phyloP scores from a whole-genome alignment of 257 asterid species.

The Primulina huaijiensis region DNA sequence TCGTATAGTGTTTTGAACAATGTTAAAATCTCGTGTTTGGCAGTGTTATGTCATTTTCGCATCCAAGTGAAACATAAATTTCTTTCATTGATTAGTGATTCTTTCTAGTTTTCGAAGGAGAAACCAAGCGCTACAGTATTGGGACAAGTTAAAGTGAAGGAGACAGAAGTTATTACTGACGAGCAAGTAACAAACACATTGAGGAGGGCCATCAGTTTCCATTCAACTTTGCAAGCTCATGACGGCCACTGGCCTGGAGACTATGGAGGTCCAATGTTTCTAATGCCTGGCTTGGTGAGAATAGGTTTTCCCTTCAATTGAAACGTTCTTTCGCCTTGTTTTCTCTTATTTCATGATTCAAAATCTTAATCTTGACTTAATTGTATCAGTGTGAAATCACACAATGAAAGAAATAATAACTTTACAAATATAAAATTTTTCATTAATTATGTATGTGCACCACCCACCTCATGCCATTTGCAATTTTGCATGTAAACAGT shows the following conservation, averaged over 20 bases:
- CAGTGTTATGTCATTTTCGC: neutral
- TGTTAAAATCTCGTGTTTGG: neutral
- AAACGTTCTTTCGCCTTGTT: neutral
- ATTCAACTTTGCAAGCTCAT: constrained; percentile 77
- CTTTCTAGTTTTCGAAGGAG: constrained; percentile 78
- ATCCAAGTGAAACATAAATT: neutral
- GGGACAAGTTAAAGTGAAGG: constrained; percentile 74
- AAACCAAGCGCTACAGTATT: constrained; percentile 38
- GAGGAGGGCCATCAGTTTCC: constrained; percentile 74
- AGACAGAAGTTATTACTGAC: constrained; percentile 68
- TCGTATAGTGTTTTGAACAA: neutral
- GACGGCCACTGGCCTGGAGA: constrained; percentile 99
- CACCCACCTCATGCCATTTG: neutral
- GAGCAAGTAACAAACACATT: constrained; percentile 64
- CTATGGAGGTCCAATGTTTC: constrained; percentile 98
- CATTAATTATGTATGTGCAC: neutral
- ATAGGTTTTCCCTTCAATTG: constrained; percentile 12
- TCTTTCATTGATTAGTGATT: neutral
- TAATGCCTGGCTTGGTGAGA: constrained; percentile 94
- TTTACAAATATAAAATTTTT: constrained; percentile 9
- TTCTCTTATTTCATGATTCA: constrained; percentile 13
- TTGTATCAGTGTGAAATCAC: constrained; percentile 1
- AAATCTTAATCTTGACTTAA: neutral
- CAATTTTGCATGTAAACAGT: neutral
- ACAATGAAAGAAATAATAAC: neutral